Percentiles rank a stretch among this genome's conserved stretches.
Conservation (phyloP, 805 yeast genomes). For the Suhomyces xylopsoci region DNA sequence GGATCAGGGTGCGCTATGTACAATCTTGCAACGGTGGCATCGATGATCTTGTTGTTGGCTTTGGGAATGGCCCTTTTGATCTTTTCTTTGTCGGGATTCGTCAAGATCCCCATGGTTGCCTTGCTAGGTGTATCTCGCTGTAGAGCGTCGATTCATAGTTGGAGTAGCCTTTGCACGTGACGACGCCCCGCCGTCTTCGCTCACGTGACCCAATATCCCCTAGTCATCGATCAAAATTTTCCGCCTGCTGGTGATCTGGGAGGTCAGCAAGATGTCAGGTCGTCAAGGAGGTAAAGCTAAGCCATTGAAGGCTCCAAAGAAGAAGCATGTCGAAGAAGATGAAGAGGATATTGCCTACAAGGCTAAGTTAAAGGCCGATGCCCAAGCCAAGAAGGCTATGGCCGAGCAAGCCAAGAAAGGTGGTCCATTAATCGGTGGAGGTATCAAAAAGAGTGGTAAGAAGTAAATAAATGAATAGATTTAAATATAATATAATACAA, state of each 20-base stretch:
- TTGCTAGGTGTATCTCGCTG: background rate
- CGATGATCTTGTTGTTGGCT: conserved; percentile 80
- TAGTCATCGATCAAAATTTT: background rate
- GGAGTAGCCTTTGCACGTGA: background rate
- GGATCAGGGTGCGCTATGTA: conserved; percentile 89
- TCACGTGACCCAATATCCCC: background rate
- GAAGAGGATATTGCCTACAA: conserved; percentile 90
- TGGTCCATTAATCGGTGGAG: conserved; percentile 91
- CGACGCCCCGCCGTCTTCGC: background rate
- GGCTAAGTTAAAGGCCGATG: conserved; percentile 93
- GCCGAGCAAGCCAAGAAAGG: conserved; percentile 84
- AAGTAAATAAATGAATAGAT: conserved; percentile 9
- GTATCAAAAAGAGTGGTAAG: conserved; percentile 81
- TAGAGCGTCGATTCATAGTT: background rate
- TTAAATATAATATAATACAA: background rate
- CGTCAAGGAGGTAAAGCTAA: conserved; percentile 97
- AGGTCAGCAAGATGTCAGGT: conserved; percentile 64
- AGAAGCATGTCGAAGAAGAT: conserved; percentile 68
- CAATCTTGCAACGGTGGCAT: conserved; percentile 84
- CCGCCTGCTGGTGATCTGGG: background rate
- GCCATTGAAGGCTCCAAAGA: conserved; percentile 86
- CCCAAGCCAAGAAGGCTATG: conserved; percentile 88
- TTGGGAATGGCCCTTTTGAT: conserved; percentile 88
- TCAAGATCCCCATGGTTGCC: conserved; percentile 34
- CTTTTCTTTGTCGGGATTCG: conserved; percentile 73